Evolutionary conservation across 2,329 filamentous ascomycete species (phyloP), one percentile per base, ranked within the genome.

Genomic region (Talaromyces sp.): DNA sequence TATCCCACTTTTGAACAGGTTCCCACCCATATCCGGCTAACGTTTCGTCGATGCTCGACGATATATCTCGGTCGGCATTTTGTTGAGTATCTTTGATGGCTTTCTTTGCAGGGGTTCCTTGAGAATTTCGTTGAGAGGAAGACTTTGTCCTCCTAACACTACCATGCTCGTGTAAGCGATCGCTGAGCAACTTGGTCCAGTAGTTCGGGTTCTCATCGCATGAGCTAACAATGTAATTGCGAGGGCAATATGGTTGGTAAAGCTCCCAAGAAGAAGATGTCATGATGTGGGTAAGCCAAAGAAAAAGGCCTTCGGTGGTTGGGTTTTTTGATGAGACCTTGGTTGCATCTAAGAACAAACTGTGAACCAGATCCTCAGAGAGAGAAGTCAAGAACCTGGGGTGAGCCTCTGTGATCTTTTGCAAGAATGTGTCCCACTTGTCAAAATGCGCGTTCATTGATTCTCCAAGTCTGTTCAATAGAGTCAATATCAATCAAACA

Each of bases 261-360:
- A 57, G 57, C 10, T 61, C 60, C 76, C 75, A 80, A 2, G 65
- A 61, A 3, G 66, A 46, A 10, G 72, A 72, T 4, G 65, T 65
- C 22, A 81, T 58, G 9, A 83, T 68, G 60, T 82, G 78, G 8
- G 74, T 58, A 22, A 81, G 59, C 82, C 82, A 84, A 30, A 74
- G 65, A 55, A 72, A 78, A 29, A 78, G 48, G 2, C 72, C 77
- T 65, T 83, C 77, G 32, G 65, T 65, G 6, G 64, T 58, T 0
- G 71, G 63, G 54, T 75, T 65, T 22, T 56, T 41, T 24, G 67
- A 61, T 29, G 54, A 22, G 52, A 64, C 49, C 37, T 56, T 35
- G 30, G 50, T 32, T 3, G 46, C 49, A 27, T 60, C 49, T 41
- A 65, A 64, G 2, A 69, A 68, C 49, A 81, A 62, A 10, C 58